phyloP scores from a whole-genome alignment of 139 green algal species.

The Asterochloris erici region DNA sequence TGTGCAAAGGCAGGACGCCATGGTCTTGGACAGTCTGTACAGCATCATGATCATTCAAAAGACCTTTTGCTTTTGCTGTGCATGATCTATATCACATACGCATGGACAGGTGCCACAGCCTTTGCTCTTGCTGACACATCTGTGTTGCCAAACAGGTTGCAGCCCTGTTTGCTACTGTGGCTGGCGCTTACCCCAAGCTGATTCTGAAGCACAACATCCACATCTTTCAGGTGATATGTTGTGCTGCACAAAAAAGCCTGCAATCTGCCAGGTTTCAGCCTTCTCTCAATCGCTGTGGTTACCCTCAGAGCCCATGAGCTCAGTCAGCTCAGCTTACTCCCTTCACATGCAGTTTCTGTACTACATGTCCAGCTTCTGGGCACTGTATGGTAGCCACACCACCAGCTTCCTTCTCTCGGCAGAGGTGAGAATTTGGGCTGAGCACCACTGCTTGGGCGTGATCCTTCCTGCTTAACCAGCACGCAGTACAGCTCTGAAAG shows the following conservation, averaged over 20 bases:
- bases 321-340: too few species aligned
- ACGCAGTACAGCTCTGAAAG: too few species aligned
- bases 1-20: too few species aligned
- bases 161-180: slow-evolving; percentile 2
- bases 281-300: too few species aligned
- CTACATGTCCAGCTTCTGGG: slow-evolving; percentile 26
- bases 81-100: too few species aligned
- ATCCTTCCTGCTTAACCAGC: too few species aligned
- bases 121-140: too few species aligned
- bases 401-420: slow-evolving; percentile 18
- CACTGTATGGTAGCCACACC: slow-evolving; percentile 19
- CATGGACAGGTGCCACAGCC: too few species aligned
- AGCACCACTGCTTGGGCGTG: too few species aligned
- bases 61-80: too few species aligned
- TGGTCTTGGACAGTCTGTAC: too few species aligned
- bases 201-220: slow-evolving; percentile 12
- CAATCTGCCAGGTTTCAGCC: background rate
- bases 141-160: background rate
- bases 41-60: too few species aligned
- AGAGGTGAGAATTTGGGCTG: slow-evolving; percentile 1
- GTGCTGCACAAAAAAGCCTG: background rate
- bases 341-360: slow-evolving; percentile 12
- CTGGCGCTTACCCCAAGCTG: slow-evolving; percentile 11
- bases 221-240: slow-evolving; percentile 1
- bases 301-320: background rate